Evolutionary conservation across 495 filamentous ascomycete genomes (phyloP), one percentile per base, ranked within the genome.

Genomic region (Rhypophila decipiens): DNA sequence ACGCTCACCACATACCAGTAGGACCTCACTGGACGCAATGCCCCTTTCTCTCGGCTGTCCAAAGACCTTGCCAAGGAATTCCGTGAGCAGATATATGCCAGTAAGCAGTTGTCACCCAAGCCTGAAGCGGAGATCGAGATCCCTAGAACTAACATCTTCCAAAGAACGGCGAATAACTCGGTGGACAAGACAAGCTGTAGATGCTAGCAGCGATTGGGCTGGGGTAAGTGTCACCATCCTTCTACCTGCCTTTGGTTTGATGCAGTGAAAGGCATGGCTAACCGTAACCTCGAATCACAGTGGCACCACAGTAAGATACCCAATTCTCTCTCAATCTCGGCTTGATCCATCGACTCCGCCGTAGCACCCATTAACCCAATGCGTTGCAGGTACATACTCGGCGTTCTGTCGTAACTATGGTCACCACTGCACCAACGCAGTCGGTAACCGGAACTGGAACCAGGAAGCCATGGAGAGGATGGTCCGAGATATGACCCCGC

Each of bases 351-450:
- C n/a, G n/a, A n/a, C n/a, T n/a, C n/a, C n/a, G n/a, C n/a, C n/a
- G n/a, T n/a, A n/a, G n/a, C n/a, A n/a, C n/a, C n/a, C n/a, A n/a
- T n/a, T n/a, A n/a, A n/a, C n/a, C n/a, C n/a, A n/a, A n/a, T n/a
- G n/a, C n/a, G n/a, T n/a, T n/a, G n/a, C 15, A 56, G 53, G 21
- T 36, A 53, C 59, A 3, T 70, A 68, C 33, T 19, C 50, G 10
- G 61, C 66, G 2, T 69, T 68, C 41, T 69, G 63, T 39, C 44
- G 57, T 15, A 51, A 66, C 1, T 64, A 55, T 36, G 68, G 68
- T 10, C 48, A 49, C 35, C 42, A 67, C 42, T 39, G 0, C 11
- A 67, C 64, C 2, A 10, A 4, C 7, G 38, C 21, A 5, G 50
- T 50, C 1, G 57, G 52, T 2, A 37, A 34, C 13, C 57, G 47